Conservation (phyloP, 257 asterid genomes). For the Eustoma russellianum region DNA sequence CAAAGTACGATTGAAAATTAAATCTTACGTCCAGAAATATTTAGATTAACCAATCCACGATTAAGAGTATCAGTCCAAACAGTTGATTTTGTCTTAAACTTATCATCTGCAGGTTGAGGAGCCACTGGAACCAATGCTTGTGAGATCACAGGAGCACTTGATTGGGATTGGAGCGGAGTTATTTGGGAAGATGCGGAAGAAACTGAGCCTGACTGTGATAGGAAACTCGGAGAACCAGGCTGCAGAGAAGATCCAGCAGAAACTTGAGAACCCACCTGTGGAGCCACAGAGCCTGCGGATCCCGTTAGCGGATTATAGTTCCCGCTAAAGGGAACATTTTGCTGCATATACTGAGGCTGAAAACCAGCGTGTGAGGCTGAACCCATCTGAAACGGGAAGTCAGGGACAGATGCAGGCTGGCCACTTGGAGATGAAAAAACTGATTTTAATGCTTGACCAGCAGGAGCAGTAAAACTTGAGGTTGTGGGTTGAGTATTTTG, state of each 20-base stretch:
- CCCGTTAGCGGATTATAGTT: conserved; percentile 30
- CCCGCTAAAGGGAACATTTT: conserved; percentile 46
- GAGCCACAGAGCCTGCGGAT: conserved; percentile 26
- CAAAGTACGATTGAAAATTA: background rate
- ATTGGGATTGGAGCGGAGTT: conserved; percentile 31
- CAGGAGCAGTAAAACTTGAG: conserved; percentile 37
- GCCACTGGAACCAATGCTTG: conserved; percentile 27
- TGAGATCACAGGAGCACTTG: conserved; percentile 22
- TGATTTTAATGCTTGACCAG: conserved; percentile 33
- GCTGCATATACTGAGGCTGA: conserved; percentile 22
- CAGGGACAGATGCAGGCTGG: conserved; percentile 33
- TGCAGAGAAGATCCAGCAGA: conserved; percentile 31
- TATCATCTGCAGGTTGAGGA: conserved; percentile 52
- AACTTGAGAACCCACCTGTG: conserved; percentile 37
- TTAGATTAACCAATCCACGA: conserved; percentile 88
- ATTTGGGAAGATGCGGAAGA: conserved; percentile 33
- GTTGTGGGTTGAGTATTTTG: conserved; percentile 15
- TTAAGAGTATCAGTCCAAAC: conserved; percentile 96
- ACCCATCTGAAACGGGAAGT: conserved; percentile 28
- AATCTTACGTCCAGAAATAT: conserved; percentile 90
- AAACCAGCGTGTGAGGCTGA: conserved; percentile 23
- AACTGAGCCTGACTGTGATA: conserved; percentile 25
- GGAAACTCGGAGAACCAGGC: conserved; percentile 3
- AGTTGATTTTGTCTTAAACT: conserved; percentile 93
- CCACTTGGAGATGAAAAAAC: conserved; percentile 42